These are phyloP conservation scores for Tolypocladium album DNA, from an alignment of 2,329 filamentous ascomycete genomes.

Conservation along the genomic window DNA sequence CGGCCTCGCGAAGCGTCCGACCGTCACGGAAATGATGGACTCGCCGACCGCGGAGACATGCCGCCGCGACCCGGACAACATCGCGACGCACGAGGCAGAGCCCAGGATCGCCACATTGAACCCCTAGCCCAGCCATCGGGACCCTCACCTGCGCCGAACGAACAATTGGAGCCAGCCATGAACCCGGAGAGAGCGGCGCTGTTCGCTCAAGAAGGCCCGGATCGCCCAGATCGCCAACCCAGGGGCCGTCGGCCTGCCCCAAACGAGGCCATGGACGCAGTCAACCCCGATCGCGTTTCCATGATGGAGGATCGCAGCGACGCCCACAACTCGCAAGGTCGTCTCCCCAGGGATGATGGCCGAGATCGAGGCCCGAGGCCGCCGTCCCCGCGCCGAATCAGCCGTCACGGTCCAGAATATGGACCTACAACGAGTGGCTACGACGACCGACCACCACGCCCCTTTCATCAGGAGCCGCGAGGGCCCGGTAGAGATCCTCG, in stretches of 20 bases:
- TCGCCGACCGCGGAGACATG: conserved; percentile 16
- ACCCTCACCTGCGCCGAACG: conserved; percentile 10
- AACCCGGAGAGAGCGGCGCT: conserved; percentile 45
- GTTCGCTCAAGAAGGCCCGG: conserved; percentile 25
- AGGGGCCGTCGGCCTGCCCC: conserved; percentile 16
- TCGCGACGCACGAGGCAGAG: conserved; percentile 17
- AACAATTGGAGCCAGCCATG: conserved; percentile 33
- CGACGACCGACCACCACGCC: conserved; percentile 37
- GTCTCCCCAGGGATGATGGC: conserved; percentile 30
- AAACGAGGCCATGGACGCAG: conserved; percentile 20
- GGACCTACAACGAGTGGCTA: conserved; percentile 22
- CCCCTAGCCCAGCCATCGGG: conserved; percentile 15
- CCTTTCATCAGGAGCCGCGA: conserved; percentile 24
- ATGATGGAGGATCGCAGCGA: conserved; percentile 29
- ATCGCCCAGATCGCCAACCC: conserved; percentile 11
- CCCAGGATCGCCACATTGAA: conserved; percentile 18
- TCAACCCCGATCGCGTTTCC: conserved; percentile 38
- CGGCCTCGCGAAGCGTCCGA: conserved; percentile 33
- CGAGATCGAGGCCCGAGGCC: conserved; percentile 28
- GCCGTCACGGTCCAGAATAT: conserved; percentile 20
- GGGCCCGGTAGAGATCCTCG: conserved; percentile 17
- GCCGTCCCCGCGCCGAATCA: conserved; percentile 38
- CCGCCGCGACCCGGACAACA: conserved; percentile 26
- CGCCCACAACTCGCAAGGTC: conserved; percentile 16
- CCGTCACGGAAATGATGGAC: conserved; percentile 28